Evolutionary conservation across 2,329 filamentous ascomycete genomes (phyloP).

Genomic region (Alternaria atra): DNA sequence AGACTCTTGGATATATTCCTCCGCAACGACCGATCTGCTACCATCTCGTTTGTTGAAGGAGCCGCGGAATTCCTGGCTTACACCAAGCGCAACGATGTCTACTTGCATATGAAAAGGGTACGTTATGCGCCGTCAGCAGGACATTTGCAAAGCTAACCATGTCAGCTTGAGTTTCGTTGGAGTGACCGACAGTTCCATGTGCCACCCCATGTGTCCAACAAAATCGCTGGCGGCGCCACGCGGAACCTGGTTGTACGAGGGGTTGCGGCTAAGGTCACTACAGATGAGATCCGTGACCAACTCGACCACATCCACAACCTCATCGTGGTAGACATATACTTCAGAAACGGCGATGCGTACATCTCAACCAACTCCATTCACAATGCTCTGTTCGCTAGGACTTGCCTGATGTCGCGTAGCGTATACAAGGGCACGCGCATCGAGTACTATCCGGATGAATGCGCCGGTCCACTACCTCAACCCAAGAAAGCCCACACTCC

Average conservation of each 20-base stretch:
- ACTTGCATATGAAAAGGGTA: conserved; percentile 74
- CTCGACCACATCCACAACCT: conserved; percentile 86
- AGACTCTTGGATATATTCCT: conserved; percentile 74
- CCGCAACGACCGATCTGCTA: conserved; percentile 68
- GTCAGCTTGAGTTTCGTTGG: conserved; percentile 74
- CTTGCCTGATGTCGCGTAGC: conserved; percentile 75
- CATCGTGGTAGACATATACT: conserved; percentile 70
- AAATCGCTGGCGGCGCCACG: conserved; percentile 71
- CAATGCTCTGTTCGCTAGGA: conserved; percentile 77
- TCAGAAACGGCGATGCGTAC: conserved; percentile 67
- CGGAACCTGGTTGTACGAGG: conserved; percentile 77
- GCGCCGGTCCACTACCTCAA: conserved; percentile 65
- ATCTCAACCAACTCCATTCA: conserved; percentile 81
- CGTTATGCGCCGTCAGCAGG: conserved; percentile 35
- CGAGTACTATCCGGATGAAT: conserved; percentile 77
- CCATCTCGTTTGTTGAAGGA: conserved; percentile 74
- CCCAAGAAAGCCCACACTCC: conserved; percentile 21
- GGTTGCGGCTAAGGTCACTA: conserved; percentile 66
- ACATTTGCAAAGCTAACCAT: conserved; percentile 4
- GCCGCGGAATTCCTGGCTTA: conserved; percentile 69
- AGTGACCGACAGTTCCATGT: conserved; percentile 74
- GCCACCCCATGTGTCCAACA: conserved; percentile 68
- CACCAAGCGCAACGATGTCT: conserved; percentile 71
- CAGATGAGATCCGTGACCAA: conserved; percentile 72
- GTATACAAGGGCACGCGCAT: conserved; percentile 76